phyloP scores from a whole-genome alignment of 2,329 filamentous ascomycete species.

The Exophiala sp. region DNA sequence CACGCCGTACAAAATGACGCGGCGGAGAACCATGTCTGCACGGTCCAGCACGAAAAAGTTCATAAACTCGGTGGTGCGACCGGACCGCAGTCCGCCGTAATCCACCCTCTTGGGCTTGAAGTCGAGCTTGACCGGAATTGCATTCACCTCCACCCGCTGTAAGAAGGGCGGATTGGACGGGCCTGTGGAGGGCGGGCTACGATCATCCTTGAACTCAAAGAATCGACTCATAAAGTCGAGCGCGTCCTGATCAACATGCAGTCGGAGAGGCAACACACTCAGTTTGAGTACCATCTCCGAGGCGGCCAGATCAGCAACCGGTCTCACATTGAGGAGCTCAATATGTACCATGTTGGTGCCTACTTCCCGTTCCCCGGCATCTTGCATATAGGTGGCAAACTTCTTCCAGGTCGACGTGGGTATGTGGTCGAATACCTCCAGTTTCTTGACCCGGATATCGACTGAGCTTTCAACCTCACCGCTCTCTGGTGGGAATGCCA shows the following conservation, averaged over 20 bases:
- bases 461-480: slow-evolving; percentile 83
- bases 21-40: slow-evolving; percentile 75
- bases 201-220: slow-evolving; percentile 92
- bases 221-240: slow-evolving; percentile 95
- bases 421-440: slow-evolving; percentile 91
- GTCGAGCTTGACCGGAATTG: slow-evolving; percentile 77
- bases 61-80: slow-evolving; percentile 96
- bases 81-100: slow-evolving; percentile 84
- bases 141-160: slow-evolving; percentile 79
- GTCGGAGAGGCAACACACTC: slow-evolving; percentile 71
- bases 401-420: slow-evolving; percentile 97
- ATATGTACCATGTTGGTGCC: slow-evolving; percentile 85
- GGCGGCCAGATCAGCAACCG: slow-evolving; percentile 73
- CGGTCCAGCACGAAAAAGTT: slow-evolving; percentile 93
- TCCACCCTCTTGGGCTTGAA: slow-evolving; percentile 99
- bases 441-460: slow-evolving; percentile 71
- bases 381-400: slow-evolving; percentile 88
- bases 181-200: slow-evolving; percentile 46
- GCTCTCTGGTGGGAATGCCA: slow-evolving; percentile 68
- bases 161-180: slow-evolving; percentile 75
- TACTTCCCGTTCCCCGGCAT: slow-evolving; percentile 78
- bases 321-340: slow-evolving; percentile 80
- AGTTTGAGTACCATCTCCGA: slow-evolving; percentile 81
- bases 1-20: slow-evolving; percentile 88
- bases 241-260: slow-evolving; percentile 96